Evolutionary conservation across 345 rosid genomes (phyloP).

Genomic region (Cardamine resedifolia): DNA sequence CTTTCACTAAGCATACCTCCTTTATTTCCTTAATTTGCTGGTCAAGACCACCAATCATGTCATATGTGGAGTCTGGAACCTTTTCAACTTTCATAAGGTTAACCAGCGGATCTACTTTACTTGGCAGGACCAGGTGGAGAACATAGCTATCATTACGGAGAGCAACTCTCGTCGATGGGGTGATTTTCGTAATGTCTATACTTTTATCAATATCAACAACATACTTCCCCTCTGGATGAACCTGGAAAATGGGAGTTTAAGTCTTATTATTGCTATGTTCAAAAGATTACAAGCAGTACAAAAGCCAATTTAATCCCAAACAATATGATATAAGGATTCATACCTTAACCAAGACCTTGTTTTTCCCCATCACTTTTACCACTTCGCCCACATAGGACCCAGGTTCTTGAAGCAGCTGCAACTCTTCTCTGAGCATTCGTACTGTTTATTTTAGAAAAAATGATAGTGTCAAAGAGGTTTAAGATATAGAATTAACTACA

Average conservation of each 20-base stretch:
- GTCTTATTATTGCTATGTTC: background rate
- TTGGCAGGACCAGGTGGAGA: conserved; percentile 85
- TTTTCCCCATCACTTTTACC: conserved; percentile 99
- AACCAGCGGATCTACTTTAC: conserved; percentile 97
- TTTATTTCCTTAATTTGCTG: conserved; percentile 98
- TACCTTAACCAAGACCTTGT: conserved; percentile 96
- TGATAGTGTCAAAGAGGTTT: conserved; percentile 14
- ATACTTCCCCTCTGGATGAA: conserved; percentile 98
- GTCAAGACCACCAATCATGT: conserved; percentile 99
- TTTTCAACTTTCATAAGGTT: conserved; percentile 99
- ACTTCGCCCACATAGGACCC: conserved; percentile 99
- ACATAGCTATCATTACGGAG: conserved; percentile 98
- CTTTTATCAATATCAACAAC: conserved; percentile 95
- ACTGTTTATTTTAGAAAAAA: conserved; percentile 46
- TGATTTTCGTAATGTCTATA: conserved; percentile 90
- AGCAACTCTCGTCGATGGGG: conserved; percentile 97
- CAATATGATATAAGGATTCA: background rate
- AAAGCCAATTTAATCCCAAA: background rate
- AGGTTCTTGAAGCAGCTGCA: conserved; percentile 97
- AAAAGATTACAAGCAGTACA: background rate
- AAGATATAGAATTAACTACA: background rate
- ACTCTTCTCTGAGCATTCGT: conserved; percentile 94
- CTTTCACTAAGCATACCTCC: conserved; percentile 51
- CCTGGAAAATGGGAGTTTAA: conserved; percentile 45
- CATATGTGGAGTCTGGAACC: conserved; percentile 98